Percentiles rank a stretch among this genome's conserved stretches.
Evolutionary conservation across 345 rosid genomes (phyloP).

Genomic region (Pugionium cornutum): DNA sequence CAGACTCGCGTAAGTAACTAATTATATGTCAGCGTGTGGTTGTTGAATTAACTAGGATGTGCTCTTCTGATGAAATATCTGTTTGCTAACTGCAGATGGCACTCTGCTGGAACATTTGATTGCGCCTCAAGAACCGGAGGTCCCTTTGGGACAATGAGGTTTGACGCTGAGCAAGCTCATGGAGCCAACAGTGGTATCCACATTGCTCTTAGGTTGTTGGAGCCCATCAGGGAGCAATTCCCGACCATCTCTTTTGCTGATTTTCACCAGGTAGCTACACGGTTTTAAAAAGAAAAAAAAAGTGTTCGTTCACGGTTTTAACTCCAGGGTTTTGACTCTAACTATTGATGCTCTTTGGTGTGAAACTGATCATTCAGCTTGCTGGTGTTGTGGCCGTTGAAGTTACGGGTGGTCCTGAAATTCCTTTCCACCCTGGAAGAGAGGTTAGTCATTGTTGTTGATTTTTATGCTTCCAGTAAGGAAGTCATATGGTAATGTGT

Average conservation of each 20-base stretch:
- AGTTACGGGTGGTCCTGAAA: conserved; percentile 93
- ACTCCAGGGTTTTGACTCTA: background rate
- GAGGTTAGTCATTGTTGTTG: conserved; percentile 52
- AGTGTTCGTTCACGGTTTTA: background rate
- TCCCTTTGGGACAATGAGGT: conserved; percentile 88
- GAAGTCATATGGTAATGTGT: background rate
- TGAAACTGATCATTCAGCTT: conserved; percentile 42
- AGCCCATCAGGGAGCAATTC: conserved; percentile 84
- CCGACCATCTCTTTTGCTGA: conserved; percentile 69
- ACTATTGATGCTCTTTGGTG: background rate
- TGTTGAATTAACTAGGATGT: background rate
- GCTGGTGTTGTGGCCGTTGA: conserved; percentile 97
- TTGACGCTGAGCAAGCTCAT: conserved; percentile 67
- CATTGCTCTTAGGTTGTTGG: conserved; percentile 77
- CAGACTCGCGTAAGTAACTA: conserved; percentile 68
- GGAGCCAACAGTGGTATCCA: conserved; percentile 86
- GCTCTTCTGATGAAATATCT: conserved; percentile 5
- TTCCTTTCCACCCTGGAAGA: conserved; percentile 95
- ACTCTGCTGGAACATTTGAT: conserved; percentile 94
- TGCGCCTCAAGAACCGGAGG: conserved; percentile 83
- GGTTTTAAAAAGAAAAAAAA: background rate
- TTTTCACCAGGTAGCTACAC: conserved; percentile 65
- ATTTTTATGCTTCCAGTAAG: background rate
- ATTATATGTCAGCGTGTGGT: background rate
- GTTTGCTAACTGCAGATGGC: conserved; percentile 62